These are phyloP conservation scores for Fusarium setosum DNA, from an alignment of 2,329 filamentous ascomycete species.

Conservation along the genomic window DNA sequence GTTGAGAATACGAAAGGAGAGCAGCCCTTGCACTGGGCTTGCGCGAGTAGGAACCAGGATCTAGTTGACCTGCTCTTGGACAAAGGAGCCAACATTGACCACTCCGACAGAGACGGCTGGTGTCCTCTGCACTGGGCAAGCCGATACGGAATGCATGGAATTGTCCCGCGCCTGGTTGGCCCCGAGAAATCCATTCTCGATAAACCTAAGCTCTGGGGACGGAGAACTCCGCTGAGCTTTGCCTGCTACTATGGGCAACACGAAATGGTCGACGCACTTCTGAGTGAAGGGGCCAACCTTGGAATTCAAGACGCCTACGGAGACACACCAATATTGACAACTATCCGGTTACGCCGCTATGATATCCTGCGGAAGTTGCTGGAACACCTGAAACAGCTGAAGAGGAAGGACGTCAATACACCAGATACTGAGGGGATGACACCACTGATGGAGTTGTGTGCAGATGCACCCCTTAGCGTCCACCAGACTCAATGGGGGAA, in stretches of 20 bases:
- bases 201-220: no score
- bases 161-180: neutral
- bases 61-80: neutral
- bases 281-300: neutral
- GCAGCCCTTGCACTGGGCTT: neutral
- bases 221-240: neutral
- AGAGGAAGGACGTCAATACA: neutral
- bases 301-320: neutral
- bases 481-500: fast-evolving
- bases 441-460: neutral
- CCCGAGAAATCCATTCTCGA: no score
- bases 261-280: neutral
- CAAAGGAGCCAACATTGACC: neutral
- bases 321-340: neutral
- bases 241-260: neutral
- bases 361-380: neutral
- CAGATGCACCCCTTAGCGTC: no score
- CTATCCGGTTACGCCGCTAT: neutral
- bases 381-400: fast-evolving
- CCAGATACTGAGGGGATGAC: neutral
- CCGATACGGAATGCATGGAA: no score
- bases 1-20: neutral
- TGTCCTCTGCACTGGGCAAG: neutral
- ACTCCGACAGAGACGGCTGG: fast-evolving
- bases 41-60: neutral